These are phyloP conservation scores for Talaromyces sp. DNA, from an alignment of 2,329 filamentous ascomycete genomes.

Conservation along the genomic window DNA sequence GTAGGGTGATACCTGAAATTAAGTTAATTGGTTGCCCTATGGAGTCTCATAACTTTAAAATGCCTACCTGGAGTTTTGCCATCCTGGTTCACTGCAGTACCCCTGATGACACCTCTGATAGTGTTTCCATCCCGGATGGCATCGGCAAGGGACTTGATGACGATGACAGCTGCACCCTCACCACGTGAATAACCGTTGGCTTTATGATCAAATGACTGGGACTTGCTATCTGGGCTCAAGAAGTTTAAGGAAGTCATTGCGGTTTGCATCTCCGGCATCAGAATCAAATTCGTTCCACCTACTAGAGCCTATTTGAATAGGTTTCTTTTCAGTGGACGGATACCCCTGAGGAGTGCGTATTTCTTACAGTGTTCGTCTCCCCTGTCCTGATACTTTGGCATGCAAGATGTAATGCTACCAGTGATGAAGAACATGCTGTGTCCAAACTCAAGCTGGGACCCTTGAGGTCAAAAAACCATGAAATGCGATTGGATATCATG, in stretches of 20 bases:
- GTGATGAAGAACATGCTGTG: slow-evolving; percentile 28
- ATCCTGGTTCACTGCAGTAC: slow-evolving; percentile 31
- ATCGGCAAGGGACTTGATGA: slow-evolving; percentile 49
- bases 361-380: slow-evolving; percentile 16
- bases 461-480: slow-evolving; percentile 29
- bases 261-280: slow-evolving; percentile 18
- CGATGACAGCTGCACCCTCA: slow-evolving; percentile 49
- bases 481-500: slow-evolving; percentile 30
- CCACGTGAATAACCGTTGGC: slow-evolving; percentile 52
- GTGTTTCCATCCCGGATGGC: slow-evolving; percentile 47
- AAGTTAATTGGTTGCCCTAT: not conserved
- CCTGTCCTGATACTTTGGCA: slow-evolving; percentile 21
- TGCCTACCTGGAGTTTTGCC: slow-evolving; percentile 23
- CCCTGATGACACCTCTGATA: slow-evolving; percentile 37
- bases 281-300: slow-evolving; percentile 38
- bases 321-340: not conserved
- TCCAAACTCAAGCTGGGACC: slow-evolving; percentile 29
- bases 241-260: not conserved
- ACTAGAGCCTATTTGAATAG: slow-evolving; percentile 30
- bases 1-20: not conserved
- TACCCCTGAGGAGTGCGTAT: not conserved
- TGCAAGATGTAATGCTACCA: slow-evolving; percentile 29
- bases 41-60: not conserved
- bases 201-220: slow-evolving; percentile 25
- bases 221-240: slow-evolving; percentile 21